These are phyloP conservation scores for Verticillium longisporum DNA, from an alignment of 2,329 filamentous ascomycete species.

Conservation along the genomic window DNA sequence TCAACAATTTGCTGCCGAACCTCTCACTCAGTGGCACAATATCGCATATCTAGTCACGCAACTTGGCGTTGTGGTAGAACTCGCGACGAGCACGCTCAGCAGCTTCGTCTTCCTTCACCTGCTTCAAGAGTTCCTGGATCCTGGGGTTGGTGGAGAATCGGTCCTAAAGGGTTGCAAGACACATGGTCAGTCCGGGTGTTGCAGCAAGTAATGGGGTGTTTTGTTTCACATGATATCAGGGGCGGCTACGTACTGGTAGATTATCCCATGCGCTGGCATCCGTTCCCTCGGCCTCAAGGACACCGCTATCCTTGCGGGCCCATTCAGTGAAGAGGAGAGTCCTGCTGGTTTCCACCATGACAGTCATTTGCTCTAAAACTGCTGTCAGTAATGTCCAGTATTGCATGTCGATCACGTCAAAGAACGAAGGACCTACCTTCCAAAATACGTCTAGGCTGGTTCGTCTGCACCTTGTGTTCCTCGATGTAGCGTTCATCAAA, in stretches of 20 bases:
- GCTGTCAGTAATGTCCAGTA: not conserved
- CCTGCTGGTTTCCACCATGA: not conserved
- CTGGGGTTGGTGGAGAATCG: no score
- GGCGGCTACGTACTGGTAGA: slow-evolving; percentile 35
- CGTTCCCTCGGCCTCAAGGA: slow-evolving; percentile 19
- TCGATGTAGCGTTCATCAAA: slow-evolving; percentile 30
- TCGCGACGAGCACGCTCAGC: no score
- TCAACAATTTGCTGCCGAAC: no score
- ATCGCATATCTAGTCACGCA: no score
- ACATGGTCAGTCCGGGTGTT: no score
- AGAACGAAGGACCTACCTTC: not conserved
- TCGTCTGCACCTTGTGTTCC: not conserved
- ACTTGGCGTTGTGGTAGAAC: no score
- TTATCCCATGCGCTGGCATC: slow-evolving; percentile 47
- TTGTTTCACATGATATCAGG: not conserved
- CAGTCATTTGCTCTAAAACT: not conserved
- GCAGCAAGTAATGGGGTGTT: not conserved
- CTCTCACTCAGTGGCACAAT: no score
- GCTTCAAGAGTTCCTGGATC: no score
- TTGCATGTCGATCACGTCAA: not conserved
- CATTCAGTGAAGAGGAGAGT: slow-evolving; percentile 53
- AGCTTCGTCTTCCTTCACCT: no score
- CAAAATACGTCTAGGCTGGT: not conserved
- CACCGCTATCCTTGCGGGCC: slow-evolving; percentile 33
- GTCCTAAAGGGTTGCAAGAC: not conserved